phyloP scores from a whole-genome alignment of 805 yeast genomes.

The Zygosaccharomyces pseudorouxii region DNA sequence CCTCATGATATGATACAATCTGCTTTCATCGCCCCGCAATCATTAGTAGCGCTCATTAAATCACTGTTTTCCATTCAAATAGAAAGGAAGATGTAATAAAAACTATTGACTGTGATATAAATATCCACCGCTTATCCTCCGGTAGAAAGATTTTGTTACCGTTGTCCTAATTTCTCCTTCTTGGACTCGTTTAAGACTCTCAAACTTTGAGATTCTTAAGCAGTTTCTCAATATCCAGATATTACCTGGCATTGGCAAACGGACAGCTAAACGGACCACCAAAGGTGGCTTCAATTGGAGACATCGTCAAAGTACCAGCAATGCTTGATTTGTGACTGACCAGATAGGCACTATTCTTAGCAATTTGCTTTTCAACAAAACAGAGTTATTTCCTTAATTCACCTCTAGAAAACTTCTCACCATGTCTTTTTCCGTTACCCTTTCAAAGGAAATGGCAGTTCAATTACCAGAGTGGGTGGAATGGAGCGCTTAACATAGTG shows the following conservation, averaged over 20 bases:
- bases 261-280: constrained; percentile 1
- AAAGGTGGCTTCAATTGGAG: constrained; percentile 37
- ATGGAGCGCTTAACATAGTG: constrained; percentile 60
- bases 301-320: constrained; percentile 52
- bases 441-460: constrained; percentile 35
- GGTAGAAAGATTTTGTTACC: too few species aligned
- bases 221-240: constrained; percentile 27
- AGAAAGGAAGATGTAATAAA: too few species aligned
- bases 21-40: too few species aligned
- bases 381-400: constrained; percentile 41
- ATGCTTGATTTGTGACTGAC: constrained; percentile 50
- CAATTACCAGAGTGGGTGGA: constrained; percentile 44
- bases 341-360: constrained; percentile 39
- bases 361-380: constrained; percentile 40
- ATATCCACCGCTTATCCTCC: too few species aligned
- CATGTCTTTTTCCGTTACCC: constrained; percentile 44
- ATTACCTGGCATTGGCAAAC: constrained; percentile 18
- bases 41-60: too few species aligned
- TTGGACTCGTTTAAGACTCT: constrained; percentile 15
- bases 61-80: too few species aligned
- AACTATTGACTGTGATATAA: too few species aligned
- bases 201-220: constrained; percentile 15
- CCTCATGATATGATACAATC: too few species aligned
- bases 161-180: too few species aligned
- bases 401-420: constrained; percentile 44